Evolutionary conservation across 163 green algal species (phyloP).

Genomic region (Chlamydomonas reinhardtii): DNA sequence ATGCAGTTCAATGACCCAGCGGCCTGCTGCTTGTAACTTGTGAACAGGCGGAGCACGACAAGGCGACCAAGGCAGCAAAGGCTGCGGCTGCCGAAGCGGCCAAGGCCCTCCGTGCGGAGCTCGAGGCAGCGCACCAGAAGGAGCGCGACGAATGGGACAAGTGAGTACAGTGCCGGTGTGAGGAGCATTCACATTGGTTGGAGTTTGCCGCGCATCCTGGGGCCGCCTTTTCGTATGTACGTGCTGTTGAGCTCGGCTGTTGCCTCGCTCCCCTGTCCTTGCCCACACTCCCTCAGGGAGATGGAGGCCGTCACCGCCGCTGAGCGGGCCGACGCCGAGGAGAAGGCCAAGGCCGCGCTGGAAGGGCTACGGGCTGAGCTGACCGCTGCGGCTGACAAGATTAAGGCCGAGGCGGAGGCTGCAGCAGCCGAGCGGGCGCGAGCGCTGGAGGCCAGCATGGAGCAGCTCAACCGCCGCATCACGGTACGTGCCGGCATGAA

Average conservation of each 20-base stretch:
- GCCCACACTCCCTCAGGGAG: background rate
- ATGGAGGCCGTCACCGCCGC: constrained; percentile 30
- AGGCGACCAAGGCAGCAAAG: background rate
- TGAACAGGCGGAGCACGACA: too few relatives aligned
- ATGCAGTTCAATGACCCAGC: too few relatives aligned
- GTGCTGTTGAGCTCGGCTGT: background rate
- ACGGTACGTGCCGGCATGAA: background rate
- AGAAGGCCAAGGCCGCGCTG: too few relatives aligned
- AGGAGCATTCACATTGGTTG: too few relatives aligned
- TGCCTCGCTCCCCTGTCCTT: background rate
- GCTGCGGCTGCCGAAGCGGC: background rate
- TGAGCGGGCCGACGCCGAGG: constrained; percentile 7
- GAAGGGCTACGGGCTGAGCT: background rate
- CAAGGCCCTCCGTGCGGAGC: background rate
- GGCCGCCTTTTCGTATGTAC: too few relatives aligned
- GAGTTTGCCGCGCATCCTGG: too few relatives aligned
- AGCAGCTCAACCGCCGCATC: background rate
- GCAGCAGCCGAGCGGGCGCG: background rate
- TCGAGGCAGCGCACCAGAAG: constrained; percentile 34
- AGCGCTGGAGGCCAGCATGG: background rate
- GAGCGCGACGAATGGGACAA: constrained; percentile 42
- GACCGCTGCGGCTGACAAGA: background rate
- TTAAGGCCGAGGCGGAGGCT: background rate
- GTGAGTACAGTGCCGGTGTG: background rate
- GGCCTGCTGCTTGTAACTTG: too few relatives aligned